These are phyloP conservation scores for Candida tallmaniae DNA, from an alignment of 805 yeast species.

Conservation along the genomic window DNA sequence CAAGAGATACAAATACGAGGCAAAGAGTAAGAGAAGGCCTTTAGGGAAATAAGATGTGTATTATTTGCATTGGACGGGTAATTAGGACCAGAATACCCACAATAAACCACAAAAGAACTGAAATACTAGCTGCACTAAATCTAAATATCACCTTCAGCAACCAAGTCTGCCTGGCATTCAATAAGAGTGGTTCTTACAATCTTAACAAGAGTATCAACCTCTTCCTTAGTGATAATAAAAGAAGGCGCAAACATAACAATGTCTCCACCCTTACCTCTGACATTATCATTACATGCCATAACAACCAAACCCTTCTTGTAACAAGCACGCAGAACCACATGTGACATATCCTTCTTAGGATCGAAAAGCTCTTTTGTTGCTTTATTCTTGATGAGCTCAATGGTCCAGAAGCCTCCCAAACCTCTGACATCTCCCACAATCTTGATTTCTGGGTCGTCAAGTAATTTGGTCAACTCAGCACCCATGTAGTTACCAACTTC, in stretches of 20 bases:
- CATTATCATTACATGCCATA: constrained; percentile 44
- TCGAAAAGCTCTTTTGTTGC: constrained; percentile 47
- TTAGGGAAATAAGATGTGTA: too few relatives aligned
- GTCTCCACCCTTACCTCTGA: constrained; percentile 31
- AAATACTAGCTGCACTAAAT: too few relatives aligned
- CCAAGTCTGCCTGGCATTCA: constrained; percentile 29
- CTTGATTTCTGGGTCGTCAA: constrained; percentile 6
- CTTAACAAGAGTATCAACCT: constrained; percentile 32
- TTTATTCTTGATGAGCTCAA: constrained; percentile 54
- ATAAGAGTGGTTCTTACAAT: constrained; percentile 36
- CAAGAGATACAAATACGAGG: too few relatives aligned
- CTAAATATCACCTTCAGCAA: constrained; percentile 16
- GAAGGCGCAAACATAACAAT: constrained; percentile 46
- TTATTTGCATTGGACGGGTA: too few relatives aligned
- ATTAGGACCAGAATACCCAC: too few relatives aligned
- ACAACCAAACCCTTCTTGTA: constrained; percentile 43
- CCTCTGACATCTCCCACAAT: constrained; percentile 59
- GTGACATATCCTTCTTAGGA: constrained; percentile 31
- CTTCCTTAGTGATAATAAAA: constrained; percentile 32
- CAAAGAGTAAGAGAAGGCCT: neutral
- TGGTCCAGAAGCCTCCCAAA: constrained; percentile 54
- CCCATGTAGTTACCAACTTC: constrained; percentile 43
- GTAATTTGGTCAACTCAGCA: constrained; percentile 17
- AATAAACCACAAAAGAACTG: too few relatives aligned
- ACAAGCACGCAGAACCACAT: constrained; percentile 29